Base-by-base conservation (phyloP, 306 rosid genomes). In the Fagus sylvatica region DNA sequence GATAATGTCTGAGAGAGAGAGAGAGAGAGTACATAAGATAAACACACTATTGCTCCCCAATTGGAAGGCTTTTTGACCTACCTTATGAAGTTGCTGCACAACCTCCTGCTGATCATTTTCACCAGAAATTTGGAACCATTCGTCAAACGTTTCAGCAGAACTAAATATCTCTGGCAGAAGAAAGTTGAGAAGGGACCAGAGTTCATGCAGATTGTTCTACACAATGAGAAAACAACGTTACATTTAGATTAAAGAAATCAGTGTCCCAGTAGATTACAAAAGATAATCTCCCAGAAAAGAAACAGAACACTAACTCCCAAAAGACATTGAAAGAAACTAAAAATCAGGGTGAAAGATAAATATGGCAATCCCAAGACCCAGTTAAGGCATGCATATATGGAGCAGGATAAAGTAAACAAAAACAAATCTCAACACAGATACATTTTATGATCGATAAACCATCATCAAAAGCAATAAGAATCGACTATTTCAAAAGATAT, bases 51-150 rank as follows among this genome's bases (percentile, higher is more conserved):
- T 40, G 22, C 65, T n/a, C 19, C 73, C 19, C 72, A 64, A 75
- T 40, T 33, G 51, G 72, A 28, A 69, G 71, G 43, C 16, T 65
- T 60, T 65, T 65, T 73, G 60, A 73, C 84, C 41, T 71, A 92
- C 99, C 96, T 95, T 95, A 79, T 95, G 99, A 72, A 95, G 89
- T 74, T 95, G 99, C 81, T 95, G 99, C 73, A 95, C 99, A 73
- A 95, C 99, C 89, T 95, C 99, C 72, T 95, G 99, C 84, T 95
- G 98, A 33, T 95, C 99, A 84, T 93, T 95, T 73, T 95, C 99
- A 76, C 97, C 99, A 78, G 99, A 95, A 73, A 95, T 95, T 88
- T 95, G 99, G 80, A 95, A 95, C 99, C 99, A 95, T 76, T 95
- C 99, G 72, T 95, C 99, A 88, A 95, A 95, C 71, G 99, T 93